These are phyloP conservation scores for Trichosporon sp. DNA, from an alignment of 1,284 basidiomycete genomes.

Conservation along the genomic window DNA sequence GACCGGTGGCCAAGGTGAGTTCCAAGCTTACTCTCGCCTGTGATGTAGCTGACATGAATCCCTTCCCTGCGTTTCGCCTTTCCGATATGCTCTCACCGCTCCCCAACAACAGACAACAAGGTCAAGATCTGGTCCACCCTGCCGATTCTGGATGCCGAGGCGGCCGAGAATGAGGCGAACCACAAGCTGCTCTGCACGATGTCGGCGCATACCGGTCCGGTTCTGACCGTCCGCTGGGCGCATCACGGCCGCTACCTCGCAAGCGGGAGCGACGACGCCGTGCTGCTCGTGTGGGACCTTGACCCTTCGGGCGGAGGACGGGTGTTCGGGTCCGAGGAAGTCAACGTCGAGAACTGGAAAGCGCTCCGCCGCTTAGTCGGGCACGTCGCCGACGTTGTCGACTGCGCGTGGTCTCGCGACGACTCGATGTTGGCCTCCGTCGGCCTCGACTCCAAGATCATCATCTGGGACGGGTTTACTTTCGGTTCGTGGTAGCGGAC, in stretches of 20 bases:
- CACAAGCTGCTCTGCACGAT: slow-evolving; percentile 87
- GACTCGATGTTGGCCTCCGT: slow-evolving; percentile 91
- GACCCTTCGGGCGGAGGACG: slow-evolving; percentile 79
- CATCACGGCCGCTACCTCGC: slow-evolving; percentile 90
- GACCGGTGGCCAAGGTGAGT: slow-evolving; percentile 73
- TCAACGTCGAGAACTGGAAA: slow-evolving; percentile 97
- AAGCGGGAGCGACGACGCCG: slow-evolving; percentile 91
- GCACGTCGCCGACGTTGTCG: slow-evolving; percentile 95
- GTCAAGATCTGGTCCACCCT: slow-evolving; percentile 96
- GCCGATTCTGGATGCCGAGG: slow-evolving; percentile 72
- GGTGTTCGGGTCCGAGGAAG: slow-evolving; percentile 85
- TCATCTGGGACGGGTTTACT: slow-evolving; percentile 85
- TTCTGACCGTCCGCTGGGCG: slow-evolving; percentile 92
- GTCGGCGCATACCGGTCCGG: slow-evolving; percentile 85
- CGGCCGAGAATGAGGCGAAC: slow-evolving; percentile 68
- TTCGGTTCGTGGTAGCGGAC: slow-evolving; percentile 57
- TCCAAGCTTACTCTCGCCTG: not conserved
- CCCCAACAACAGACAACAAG: slow-evolving; percentile 64
- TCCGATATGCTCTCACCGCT: not conserved
- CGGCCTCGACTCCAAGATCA: slow-evolving; percentile 82
- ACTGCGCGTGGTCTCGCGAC: slow-evolving; percentile 89
- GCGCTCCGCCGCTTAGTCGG: slow-evolving; percentile 84
- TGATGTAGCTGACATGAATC: slow-evolving; percentile 1
- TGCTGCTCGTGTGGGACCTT: slow-evolving; percentile 95
- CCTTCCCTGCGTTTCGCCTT: not conserved